These are phyloP conservation scores for Pseudogymnoascus sp. DNA, from an alignment of 2,329 filamentous ascomycete genomes.

Conservation along the genomic window DNA sequence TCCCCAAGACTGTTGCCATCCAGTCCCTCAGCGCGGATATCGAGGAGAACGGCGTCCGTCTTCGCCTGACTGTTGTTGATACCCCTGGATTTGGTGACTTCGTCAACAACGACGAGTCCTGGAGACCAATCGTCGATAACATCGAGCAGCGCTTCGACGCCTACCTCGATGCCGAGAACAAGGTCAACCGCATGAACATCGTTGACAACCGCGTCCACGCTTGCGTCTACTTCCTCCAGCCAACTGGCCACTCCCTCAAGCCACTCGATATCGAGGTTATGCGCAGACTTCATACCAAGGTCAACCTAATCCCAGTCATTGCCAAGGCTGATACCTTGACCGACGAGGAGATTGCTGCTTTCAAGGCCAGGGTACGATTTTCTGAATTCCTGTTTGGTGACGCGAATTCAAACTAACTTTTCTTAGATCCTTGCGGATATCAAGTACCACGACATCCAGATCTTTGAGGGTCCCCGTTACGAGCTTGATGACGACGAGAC, in stretches of 20 bases:
- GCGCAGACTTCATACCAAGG: conserved; percentile 98
- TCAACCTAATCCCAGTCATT: conserved; percentile 98
- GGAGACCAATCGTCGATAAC: conserved; percentile 98
- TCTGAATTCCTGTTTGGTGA: neutral
- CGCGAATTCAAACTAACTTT: conserved; percentile 14
- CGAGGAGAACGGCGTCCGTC: conserved; percentile 94
- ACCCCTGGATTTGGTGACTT: conserved; percentile 98
- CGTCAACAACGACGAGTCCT: conserved; percentile 99
- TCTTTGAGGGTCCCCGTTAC: conserved; percentile 97
- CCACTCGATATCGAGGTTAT: conserved; percentile 98
- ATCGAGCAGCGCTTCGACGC: conserved; percentile 98
- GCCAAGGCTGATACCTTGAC: conserved; percentile 98
- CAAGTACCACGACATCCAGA: conserved; percentile 93
- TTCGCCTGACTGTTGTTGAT: conserved; percentile 93
- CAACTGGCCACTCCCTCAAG: conserved; percentile 96
- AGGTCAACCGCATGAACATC: conserved; percentile 99
- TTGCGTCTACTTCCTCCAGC: conserved; percentile 99
- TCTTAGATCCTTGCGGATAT: conserved; percentile 92
- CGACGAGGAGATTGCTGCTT: conserved; percentile 86
- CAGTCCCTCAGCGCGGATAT: conserved; percentile 95
- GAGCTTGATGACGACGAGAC: conserved; percentile 99
- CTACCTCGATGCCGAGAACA: conserved; percentile 98
- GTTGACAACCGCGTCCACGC: conserved; percentile 98
- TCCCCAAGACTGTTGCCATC: conserved; percentile 94
- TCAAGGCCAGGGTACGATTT: conserved; percentile 85